Evolutionary conservation across 176 grass and related monocot genomes (phyloP).

Genomic region (Carex cristatella): DNA sequence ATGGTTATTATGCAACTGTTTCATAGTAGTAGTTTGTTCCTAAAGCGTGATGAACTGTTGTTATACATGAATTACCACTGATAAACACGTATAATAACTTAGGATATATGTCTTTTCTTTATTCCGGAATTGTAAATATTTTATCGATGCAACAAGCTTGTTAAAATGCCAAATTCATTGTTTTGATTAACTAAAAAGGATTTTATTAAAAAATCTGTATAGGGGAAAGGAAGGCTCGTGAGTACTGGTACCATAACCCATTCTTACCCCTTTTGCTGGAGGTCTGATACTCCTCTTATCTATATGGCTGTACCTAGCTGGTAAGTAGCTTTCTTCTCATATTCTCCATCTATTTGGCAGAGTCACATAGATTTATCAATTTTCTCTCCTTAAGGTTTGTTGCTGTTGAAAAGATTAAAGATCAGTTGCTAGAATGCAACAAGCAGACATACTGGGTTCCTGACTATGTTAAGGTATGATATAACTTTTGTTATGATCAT

Average conservation of each 20-base stretch:
- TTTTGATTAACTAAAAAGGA: background rate
- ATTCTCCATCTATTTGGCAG: conserved; percentile 4
- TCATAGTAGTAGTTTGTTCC: background rate
- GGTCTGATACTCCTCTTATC: conserved; percentile 91
- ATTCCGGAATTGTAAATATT: background rate
- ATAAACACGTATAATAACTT: background rate
- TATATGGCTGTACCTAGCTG: conserved; percentile 99
- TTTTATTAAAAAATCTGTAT: conserved; percentile 19
- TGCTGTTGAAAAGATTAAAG: conserved; percentile 94
- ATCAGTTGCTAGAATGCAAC: conserved; percentile 92
- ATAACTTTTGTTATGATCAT: background rate
- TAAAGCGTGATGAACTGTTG: background rate
- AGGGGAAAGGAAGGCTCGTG: conserved; percentile 96
- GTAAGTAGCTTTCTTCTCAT: conserved; percentile 46
- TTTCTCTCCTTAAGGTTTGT: conserved; percentile 69
- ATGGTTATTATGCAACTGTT: background rate
- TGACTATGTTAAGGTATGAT: conserved; percentile 91
- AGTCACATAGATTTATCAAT: conserved; percentile 17
- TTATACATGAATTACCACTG: background rate
- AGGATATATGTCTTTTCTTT: background rate
- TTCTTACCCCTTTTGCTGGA: conserved; percentile 99
- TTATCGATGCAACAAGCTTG: background rate
- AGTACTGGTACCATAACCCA: conserved; percentile 79
- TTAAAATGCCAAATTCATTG: background rate
- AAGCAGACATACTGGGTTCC: conserved; percentile 95